Evolutionary conservation across 106 monocot genomes (phyloP).

Genomic region (Narthecium ossifragum): DNA sequence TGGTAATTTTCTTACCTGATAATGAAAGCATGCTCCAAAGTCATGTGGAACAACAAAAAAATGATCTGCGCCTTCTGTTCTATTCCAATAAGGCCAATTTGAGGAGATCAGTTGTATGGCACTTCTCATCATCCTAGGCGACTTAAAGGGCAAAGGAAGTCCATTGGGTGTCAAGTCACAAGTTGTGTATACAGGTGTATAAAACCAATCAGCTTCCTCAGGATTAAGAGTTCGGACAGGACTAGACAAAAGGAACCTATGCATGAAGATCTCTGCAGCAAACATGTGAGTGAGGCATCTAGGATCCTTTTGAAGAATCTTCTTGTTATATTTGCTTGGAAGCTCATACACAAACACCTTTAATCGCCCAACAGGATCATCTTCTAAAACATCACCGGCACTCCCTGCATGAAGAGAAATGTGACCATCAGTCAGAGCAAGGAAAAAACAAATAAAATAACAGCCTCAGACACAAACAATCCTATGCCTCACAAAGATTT

Average conservation of each 20-base stretch:
- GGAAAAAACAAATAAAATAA: no score
- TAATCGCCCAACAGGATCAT: constrained; percentile 71
- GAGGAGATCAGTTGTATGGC: constrained; percentile 66
- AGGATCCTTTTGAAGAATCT: constrained; percentile 75
- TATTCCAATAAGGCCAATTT: constrained; percentile 86
- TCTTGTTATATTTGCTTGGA: constrained; percentile 89
- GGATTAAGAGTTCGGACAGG: constrained; percentile 78
- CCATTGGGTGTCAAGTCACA: constrained; percentile 70
- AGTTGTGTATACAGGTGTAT: constrained; percentile 76
- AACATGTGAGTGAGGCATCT: constrained; percentile 92
- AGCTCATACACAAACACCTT: constrained; percentile 87
- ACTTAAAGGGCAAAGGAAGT: constrained; percentile 77
- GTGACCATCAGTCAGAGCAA: no score
- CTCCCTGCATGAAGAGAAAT: constrained; percentile 40
- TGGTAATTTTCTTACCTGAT: constrained; percentile 36
- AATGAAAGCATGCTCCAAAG: constrained; percentile 88
- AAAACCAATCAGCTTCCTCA: constrained; percentile 85
- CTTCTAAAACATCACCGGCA: constrained; percentile 78
- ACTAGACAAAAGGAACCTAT: constrained; percentile 73
- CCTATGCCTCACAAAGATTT: no score
- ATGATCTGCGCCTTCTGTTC: constrained; percentile 80
- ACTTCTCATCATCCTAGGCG: constrained; percentile 79
- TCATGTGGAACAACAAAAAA: constrained; percentile 83
- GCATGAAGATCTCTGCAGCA: constrained; percentile 94
- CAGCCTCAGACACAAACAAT: no score